These are phyloP conservation scores for Alternaria gansuensis DNA, from an alignment of 2,329 filamentous ascomycete species.

Conservation along the genomic window DNA sequence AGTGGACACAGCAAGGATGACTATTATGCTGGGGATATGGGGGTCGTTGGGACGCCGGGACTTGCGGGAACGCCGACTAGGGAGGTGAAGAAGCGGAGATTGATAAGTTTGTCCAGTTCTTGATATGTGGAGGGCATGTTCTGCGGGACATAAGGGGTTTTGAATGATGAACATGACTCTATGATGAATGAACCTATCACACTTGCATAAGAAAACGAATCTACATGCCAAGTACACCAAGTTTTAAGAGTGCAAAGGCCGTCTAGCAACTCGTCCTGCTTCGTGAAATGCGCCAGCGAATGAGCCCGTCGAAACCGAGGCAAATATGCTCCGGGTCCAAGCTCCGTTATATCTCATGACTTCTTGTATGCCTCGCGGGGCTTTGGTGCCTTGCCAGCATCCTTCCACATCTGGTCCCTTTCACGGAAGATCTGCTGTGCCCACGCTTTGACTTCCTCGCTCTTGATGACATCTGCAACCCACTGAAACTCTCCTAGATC, in stretches of 20 bases:
- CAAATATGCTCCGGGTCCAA: background rate
- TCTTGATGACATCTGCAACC: constrained; percentile 75
- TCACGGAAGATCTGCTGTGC: constrained; percentile 78
- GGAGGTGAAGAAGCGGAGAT: constrained; percentile 27
- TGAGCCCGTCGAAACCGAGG: background rate
- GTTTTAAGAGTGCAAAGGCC: background rate
- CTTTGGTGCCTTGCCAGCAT: constrained; percentile 44
- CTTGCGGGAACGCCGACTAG: constrained; percentile 4
- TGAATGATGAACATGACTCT: background rate
- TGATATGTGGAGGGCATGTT: background rate
- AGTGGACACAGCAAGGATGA: constrained; percentile 7
- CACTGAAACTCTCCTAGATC: constrained; percentile 89
- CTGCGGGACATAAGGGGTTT: background rate
- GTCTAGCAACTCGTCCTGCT: background rate
- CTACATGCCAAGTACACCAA: background rate
- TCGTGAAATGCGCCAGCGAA: background rate
- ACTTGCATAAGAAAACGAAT: background rate
- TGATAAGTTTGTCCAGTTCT: constrained; percentile 30
- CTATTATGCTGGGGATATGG: background rate
- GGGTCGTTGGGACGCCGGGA: background rate
- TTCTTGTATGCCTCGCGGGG: background rate
- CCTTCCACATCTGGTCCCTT: constrained; percentile 75
- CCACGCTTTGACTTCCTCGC: constrained; percentile 84
- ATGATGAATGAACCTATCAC: background rate
- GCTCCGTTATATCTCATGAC: background rate